Conservation (phyloP, 352 stramenopile species). For the Albugo laibachii region DNA sequence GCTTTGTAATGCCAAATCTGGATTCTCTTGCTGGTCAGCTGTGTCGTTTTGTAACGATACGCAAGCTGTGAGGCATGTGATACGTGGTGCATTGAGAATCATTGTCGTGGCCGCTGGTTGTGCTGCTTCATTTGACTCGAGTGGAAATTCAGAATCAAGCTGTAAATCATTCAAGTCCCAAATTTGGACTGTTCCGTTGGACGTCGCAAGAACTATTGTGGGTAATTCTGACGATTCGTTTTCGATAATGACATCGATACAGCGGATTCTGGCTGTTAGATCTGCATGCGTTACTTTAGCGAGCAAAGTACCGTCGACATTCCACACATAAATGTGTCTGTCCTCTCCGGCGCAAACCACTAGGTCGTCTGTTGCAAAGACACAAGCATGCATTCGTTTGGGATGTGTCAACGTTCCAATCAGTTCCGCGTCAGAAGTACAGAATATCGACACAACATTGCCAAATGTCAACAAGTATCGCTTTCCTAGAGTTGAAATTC, state of each 20-base stretch:
- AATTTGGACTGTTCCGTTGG: slow-evolving; percentile 55
- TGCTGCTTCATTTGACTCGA: slow-evolving; percentile 23
- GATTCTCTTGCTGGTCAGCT: slow-evolving; percentile 4
- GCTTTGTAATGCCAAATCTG: slow-evolving; percentile 13
- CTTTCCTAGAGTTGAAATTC: slow-evolving; percentile 52
- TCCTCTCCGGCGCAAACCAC: slow-evolving; percentile 62
- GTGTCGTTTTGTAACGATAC: slow-evolving; percentile 7
- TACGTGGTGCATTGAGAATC: slow-evolving; percentile 27
- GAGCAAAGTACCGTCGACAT: slow-evolving; percentile 49
- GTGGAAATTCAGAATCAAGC: slow-evolving; percentile 21
- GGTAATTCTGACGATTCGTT: slow-evolving; percentile 29
- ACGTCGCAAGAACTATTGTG: slow-evolving; percentile 57
- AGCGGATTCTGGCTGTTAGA: slow-evolving; percentile 48
- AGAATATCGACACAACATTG: slow-evolving; percentile 58
- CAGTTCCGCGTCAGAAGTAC: slow-evolving; percentile 46
- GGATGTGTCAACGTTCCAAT: slow-evolving; percentile 40
- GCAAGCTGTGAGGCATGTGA: slow-evolving; percentile 57
- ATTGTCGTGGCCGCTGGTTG: slow-evolving; percentile 25
- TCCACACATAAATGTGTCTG: slow-evolving; percentile 70
- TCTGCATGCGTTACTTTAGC: slow-evolving; percentile 41
- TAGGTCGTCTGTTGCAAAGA: slow-evolving; percentile 53
- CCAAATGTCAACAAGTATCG: slow-evolving; percentile 56
- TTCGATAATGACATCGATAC: slow-evolving; percentile 48
- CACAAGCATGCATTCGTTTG: slow-evolving; percentile 55
- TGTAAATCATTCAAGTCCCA: slow-evolving; percentile 51